Evolutionary conservation across 108 stramenopile genomes (phyloP), one percentile per base, ranked within the genome.

Genomic region (Fragilaria radians): DNA sequence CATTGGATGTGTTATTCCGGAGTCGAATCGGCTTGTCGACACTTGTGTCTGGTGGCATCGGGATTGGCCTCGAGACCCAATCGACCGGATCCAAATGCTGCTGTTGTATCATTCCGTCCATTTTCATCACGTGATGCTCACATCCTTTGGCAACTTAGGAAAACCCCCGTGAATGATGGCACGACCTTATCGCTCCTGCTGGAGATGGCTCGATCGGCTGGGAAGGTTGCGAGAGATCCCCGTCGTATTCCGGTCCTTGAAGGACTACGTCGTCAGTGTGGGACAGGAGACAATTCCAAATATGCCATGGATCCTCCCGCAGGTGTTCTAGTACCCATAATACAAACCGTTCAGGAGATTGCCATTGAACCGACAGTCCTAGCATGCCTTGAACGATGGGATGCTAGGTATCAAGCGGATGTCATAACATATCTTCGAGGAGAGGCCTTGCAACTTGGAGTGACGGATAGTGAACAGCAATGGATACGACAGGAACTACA

Each of bases 81-180:
- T 45, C 71, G 89, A 29, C 83, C 86, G 1, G 78, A 73, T 66
- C 67, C 85, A 52, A n/a, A n/a, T n/a, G n/a, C n/a, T n/a, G n/a
- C n/a, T n/a, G 72, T 68, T 1, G 83, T 87, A 1, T 22, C 73
- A 27, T 91, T 91, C 56, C 77, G 83, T 46, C 89, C 89, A 0
- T 91, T 80, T 53, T 83, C 82, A 5, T 83, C 81, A 11, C 71
- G 89, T 29, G 89, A 91, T 68, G 85, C 89, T 11, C 89, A 86
- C 60, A 77, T 91, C 24, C 48, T 91, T 53, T 57, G 87, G 34
- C 89, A 91, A 57, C 57, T 91, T 49, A 91, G 87, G 51, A 77
- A 86, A 36, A 91, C 86, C 2, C 60, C 61, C 22, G 83, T 85
- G 48, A 60, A 78, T 5, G 52, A 66, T 32, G 54, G 5, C 17